A percentile compares a stretch with the other conserved stretches of the same genome.
Conservation (phyloP, 2,329 filamentous ascomycete species). For the Pestalotiopsis sp. region DNA sequence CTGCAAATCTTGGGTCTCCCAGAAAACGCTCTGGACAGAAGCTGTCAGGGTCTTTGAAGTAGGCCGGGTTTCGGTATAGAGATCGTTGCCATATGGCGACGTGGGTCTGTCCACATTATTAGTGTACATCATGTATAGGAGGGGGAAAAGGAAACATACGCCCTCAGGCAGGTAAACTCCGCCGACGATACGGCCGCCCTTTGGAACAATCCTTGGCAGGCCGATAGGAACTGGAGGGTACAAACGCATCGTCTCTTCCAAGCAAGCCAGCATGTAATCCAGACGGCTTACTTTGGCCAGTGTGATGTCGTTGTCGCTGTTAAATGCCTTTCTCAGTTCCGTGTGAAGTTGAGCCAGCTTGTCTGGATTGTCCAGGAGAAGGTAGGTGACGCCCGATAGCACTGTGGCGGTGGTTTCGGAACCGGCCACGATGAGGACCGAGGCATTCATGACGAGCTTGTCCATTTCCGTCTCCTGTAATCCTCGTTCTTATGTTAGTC, state of each 20-base stretch:
- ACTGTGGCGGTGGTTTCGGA: slow-evolving; percentile 49
- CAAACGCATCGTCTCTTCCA: slow-evolving; percentile 43
- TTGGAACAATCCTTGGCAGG: slow-evolving; percentile 20
- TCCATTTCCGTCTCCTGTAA: background rate
- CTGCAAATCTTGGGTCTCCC: slow-evolving; percentile 7
- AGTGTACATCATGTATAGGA: background rate
- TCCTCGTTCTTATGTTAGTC: background rate
- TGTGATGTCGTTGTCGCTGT: slow-evolving; percentile 38
- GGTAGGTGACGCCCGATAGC: slow-evolving; percentile 42
- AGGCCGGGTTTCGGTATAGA: slow-evolving; percentile 38
- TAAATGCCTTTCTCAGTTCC: slow-evolving; percentile 42
- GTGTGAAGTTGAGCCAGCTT: slow-evolving; percentile 32
- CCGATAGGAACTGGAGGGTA: slow-evolving; percentile 36
- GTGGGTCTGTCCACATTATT: slow-evolving; percentile 23
- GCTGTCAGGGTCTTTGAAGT: slow-evolving; percentile 46
- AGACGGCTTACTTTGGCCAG: slow-evolving; percentile 32
- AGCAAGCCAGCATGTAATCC: slow-evolving; percentile 40
- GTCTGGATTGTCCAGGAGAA: slow-evolving; percentile 35
- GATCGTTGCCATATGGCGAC: slow-evolving; percentile 48
- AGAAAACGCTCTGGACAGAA: slow-evolving; percentile 34
- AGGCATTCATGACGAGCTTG: slow-evolving; percentile 8
- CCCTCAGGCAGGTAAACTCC: slow-evolving; percentile 20
- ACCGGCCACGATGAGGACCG: slow-evolving; percentile 32
- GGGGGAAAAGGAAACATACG: background rate
- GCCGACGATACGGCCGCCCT: slow-evolving; percentile 22